phyloP scores from a whole-genome alignment of 768 basidiomycete species.

The Harrya chromipes region DNA sequence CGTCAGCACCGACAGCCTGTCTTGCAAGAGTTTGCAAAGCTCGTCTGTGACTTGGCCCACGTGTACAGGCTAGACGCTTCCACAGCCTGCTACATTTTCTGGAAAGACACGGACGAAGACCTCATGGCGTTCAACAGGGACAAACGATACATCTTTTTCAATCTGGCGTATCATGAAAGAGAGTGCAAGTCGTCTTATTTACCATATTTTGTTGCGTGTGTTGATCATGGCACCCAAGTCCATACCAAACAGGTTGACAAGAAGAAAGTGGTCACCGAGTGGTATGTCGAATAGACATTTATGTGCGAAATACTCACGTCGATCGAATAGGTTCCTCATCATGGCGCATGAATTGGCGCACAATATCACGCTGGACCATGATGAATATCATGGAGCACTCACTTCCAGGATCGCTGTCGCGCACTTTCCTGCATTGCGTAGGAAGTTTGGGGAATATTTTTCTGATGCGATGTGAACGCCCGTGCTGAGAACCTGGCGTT shows the following conservation, averaged over 20 bases:
- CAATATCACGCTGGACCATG: conserved; percentile 20
- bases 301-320: background rate
- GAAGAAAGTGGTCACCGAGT: conserved; percentile 5
- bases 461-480: too few species aligned
- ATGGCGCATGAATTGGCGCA: conserved; percentile 30
- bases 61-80: conserved; percentile 3
- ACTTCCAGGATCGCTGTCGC: conserved; percentile 11
- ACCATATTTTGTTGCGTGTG: too few species aligned
- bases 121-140: conserved; percentile 19
- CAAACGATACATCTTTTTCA: conserved; percentile 11
- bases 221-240: background rate
- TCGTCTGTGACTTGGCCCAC: background rate
- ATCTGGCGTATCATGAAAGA: conserved; percentile 11
- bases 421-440: background rate
- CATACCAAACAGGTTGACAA: background rate
- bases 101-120: conserved; percentile 16
- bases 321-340: conserved; percentile 22
- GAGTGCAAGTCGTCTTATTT: conserved; percentile 2
- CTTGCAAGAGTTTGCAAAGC: conserved; percentile 1
- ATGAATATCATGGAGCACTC: conserved; percentile 26
- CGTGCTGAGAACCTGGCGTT: too few species aligned
- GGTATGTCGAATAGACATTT: conserved; percentile 4
- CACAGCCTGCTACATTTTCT: conserved; percentile 10
- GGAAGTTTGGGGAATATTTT: background rate
- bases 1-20: background rate